phyloP scores from a whole-genome alignment of 164 flowering plant species.

The Brasenia schreberi region DNA sequence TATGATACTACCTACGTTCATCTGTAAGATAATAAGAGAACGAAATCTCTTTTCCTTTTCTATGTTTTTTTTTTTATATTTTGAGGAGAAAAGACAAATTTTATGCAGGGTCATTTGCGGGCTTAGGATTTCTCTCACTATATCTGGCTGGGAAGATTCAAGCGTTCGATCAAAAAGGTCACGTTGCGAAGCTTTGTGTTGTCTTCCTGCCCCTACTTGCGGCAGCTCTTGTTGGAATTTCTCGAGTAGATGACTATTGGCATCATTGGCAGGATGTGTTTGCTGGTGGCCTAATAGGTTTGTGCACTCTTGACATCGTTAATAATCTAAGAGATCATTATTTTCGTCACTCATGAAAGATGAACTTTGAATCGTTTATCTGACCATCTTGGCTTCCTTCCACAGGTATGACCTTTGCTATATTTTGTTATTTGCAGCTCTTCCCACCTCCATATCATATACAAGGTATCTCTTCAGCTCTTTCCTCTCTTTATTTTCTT shows the following conservation, averaged over 20 bases:
- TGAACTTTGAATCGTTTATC: not conserved
- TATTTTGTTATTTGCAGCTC: conserved; percentile 78
- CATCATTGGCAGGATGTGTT: conserved; percentile 83
- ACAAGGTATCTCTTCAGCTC: conserved; percentile 24
- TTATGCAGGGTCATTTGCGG: conserved; percentile 68
- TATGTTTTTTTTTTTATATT: not conserved
- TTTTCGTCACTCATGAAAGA: not conserved
- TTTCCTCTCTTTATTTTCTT: not conserved
- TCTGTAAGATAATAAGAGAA: not conserved
- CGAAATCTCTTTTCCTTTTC: not conserved
- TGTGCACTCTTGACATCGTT: not conserved
- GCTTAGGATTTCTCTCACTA: conserved; percentile 48
- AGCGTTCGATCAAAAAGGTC: conserved; percentile 53
- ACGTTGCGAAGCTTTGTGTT: conserved; percentile 59
- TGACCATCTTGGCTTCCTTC: not conserved
- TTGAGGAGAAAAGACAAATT: not conserved
- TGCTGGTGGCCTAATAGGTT: conserved; percentile 66
- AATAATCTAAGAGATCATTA: not conserved
- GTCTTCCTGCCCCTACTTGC: conserved; percentile 42
- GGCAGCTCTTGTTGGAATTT: conserved; percentile 57
- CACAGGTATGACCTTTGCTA: conserved; percentile 48
- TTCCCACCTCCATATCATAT: conserved; percentile 67
- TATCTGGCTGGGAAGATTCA: conserved; percentile 56
- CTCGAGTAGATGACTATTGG: conserved; percentile 77
- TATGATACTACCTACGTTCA: not conserved